phyloP scores from a whole-genome alignment of 2,329 filamentous ascomycete genomes.

The Elsinoe arachidis region DNA sequence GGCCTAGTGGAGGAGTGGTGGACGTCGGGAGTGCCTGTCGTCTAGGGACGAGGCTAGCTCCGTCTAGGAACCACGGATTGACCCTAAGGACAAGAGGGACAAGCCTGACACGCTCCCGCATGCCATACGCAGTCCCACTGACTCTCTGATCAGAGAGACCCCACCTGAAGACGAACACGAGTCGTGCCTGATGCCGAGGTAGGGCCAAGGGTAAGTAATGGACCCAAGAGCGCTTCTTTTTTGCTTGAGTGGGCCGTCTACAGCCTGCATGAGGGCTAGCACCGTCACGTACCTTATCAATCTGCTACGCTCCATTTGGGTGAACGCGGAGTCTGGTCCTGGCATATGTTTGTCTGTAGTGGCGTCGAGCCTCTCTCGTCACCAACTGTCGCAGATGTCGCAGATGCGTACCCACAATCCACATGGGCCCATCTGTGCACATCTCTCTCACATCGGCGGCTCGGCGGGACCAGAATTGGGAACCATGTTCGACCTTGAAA shows the following conservation, averaged over 20 bases:
- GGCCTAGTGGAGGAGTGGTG: background rate
- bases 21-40: background rate
- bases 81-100: background rate
- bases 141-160: conserved; percentile 7
- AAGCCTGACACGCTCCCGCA: conserved; percentile 4
- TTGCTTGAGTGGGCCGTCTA: conserved; percentile 10
- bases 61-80: background rate
- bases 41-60: too few species aligned
- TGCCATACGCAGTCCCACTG: conserved; percentile 5
- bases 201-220: background rate
- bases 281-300: conserved; percentile 7
- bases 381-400: background rate
- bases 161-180: background rate
- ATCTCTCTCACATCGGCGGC: background rate
- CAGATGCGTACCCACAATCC: background rate
- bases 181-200: conserved; percentile 8
- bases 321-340: background rate
- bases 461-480: background rate
- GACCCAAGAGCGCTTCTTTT: conserved; percentile 10
- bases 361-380: conserved; percentile 1
- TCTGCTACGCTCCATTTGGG: conserved; percentile 4
- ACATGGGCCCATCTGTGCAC: background rate
- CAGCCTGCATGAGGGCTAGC: conserved; percentile 8
- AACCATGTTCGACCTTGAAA: background rate
- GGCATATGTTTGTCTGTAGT: background rate